Base-by-base conservation (phyloP, 2,329 filamentous ascomycete species). In the Magnaporthiopsis poae region DNA sequence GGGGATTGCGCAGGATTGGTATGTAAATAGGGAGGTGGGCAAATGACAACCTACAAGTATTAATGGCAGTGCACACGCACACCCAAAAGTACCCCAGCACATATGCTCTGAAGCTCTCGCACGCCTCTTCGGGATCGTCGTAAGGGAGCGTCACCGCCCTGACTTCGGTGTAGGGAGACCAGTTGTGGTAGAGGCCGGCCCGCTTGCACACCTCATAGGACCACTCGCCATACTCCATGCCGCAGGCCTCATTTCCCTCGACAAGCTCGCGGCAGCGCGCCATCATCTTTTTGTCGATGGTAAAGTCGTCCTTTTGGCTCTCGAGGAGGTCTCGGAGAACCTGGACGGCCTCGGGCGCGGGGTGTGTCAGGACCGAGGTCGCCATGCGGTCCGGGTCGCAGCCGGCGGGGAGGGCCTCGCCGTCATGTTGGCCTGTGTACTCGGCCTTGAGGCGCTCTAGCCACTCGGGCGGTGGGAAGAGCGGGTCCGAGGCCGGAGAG, bases 81-180 rank as follows among this genome's bases (percentile, higher is more conserved):
- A 76, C 75, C 75, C 76, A 79, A 31, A 74, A 72, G 27, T 79
- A 73, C 3, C 79, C 79, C 2, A 81, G 69, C 29, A 80, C 76
- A 56, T 80, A 80, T 0, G 79, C 79, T 1, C 79, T 73, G 29
- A 79, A 69, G 21, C 77, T 81, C 70, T 80, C 78, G 31, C 77
- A 74, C 0, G 79, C 77, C 21, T 76, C 73, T 1, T 70, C 62
- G 1, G 70, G 68, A 33, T 80, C 75, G 63, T 80, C 77, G 0
- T 75, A 31, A 4, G 75, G 73, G 56, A 77, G 74, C 4, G 75
- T 75, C 18, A 80, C 79, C 25, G 79, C 75, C 25, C 79, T 74
- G 0, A 80, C 79, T 0, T 75, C 79, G 0, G 78, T 77, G 65
- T 80, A 80, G 0, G 79, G 78, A 5, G 77, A 79, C 46, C 76